phyloP scores from a whole-genome alignment of 2,329 filamentous ascomycete species.

The Parastagonospora nodorum region DNA sequence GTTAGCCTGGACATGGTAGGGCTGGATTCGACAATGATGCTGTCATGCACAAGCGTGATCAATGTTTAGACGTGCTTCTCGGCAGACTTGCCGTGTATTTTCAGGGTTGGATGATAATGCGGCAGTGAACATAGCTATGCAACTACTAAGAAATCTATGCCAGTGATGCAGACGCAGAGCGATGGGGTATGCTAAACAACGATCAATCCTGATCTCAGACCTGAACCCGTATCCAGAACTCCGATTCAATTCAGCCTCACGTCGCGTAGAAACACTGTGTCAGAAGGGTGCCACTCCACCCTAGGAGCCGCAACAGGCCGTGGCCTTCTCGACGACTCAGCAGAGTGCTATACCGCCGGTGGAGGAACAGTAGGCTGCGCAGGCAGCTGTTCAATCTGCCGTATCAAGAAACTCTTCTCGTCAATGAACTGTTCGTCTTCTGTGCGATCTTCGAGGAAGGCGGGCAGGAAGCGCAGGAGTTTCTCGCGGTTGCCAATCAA shows the following conservation, averaged over 20 bases:
- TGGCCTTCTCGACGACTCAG: not conserved
- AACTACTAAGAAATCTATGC: constrained; percentile 3
- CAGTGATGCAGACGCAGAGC: constrained; percentile 7
- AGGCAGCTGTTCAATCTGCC: constrained; percentile 72
- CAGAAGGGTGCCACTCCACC: not conserved
- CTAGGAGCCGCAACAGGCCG: not conserved
- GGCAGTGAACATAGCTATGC: not conserved
- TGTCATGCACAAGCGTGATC: too few species aligned
- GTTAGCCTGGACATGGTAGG: not conserved
- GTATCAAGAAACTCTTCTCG: constrained; percentile 95
- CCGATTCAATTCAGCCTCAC: constrained; percentile 4
- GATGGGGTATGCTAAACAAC: constrained; percentile 4
- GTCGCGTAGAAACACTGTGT: not conserved
- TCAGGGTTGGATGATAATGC: not conserved
- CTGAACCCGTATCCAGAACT: constrained; percentile 4
- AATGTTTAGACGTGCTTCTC: not conserved
- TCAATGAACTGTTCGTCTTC: constrained; percentile 99
- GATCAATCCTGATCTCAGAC: constrained; percentile 6
- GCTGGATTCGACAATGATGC: not conserved
- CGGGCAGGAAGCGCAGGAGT: constrained; percentile 83
- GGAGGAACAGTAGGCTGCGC: constrained; percentile 35
- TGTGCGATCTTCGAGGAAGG: constrained; percentile 91
- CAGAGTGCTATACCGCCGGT: constrained; percentile 16
- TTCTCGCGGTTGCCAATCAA: constrained; percentile 95
- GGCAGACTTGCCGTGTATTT: not conserved